These are phyloP conservation scores for Asterionellopsis glacialis DNA, from an alignment of 108 stramenopile genomes.

Conservation along the genomic window DNA sequence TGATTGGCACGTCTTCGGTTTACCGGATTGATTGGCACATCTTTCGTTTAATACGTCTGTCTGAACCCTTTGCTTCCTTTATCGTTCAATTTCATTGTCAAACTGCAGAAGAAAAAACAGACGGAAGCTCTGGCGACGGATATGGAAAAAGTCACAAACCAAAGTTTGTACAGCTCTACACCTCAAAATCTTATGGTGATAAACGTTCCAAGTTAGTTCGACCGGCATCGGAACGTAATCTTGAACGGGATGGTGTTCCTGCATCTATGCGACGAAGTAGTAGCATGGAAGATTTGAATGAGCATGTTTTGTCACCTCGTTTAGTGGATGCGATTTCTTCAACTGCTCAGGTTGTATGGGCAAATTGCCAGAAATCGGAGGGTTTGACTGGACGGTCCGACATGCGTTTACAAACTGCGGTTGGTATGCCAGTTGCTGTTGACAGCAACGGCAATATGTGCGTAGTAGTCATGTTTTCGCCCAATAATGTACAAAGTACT, in stretches of 20 bases:
- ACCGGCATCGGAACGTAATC: constrained; percentile 33
- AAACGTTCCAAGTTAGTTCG: constrained; percentile 74
- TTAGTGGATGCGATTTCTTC: constrained; percentile 90
- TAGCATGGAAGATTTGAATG: constrained; percentile 22
- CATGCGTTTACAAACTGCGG: constrained; percentile 93
- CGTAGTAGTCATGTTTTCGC: constrained; percentile 90
- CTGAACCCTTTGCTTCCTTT: background rate
- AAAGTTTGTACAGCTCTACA: constrained; percentile 92
- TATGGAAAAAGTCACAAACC: constrained; percentile 25
- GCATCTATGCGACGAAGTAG: background rate
- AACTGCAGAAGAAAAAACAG: constrained; percentile 27
- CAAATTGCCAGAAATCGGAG: constrained; percentile 79
- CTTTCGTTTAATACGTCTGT: background rate
- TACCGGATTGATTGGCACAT: background rate
- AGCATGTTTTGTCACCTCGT: constrained; percentile 82
- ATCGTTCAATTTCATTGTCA: background rate
- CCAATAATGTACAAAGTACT: constrained; percentile 78
- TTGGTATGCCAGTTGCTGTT: constrained; percentile 92
- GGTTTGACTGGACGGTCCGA: constrained; percentile 91
- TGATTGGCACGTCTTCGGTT: background rate
- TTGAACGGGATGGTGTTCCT: constrained; percentile 26
- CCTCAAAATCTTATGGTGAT: constrained; percentile 84
- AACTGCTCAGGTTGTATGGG: constrained; percentile 94
- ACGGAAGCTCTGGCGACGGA: constrained; percentile 1
- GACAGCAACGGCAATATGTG: constrained; percentile 85